These are phyloP conservation scores for Isoetes taiwanensis DNA, from an alignment of 75 land plant species.

Conservation along the genomic window DNA sequence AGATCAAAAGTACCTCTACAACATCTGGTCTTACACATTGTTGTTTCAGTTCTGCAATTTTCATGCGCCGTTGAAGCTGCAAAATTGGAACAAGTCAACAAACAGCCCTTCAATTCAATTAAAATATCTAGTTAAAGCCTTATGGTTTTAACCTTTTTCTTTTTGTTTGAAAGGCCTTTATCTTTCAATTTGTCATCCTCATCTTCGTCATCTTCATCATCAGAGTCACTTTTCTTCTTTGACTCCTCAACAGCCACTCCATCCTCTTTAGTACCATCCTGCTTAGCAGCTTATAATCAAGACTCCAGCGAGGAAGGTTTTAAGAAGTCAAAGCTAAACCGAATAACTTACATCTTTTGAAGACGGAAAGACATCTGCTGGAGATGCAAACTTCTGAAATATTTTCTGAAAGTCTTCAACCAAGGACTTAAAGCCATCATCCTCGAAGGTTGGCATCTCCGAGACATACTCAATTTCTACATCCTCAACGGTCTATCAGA, in stretches of 20 bases:
- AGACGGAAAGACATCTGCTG: constrained; percentile 18
- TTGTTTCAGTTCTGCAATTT: constrained; percentile 92
- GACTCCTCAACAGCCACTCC: constrained; percentile 23
- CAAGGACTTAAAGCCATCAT: constrained; percentile 14
- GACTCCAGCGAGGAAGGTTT: neutral
- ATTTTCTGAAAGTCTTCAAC: constrained; percentile 57
- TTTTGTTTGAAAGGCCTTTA: constrained; percentile 84
- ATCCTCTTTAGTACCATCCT: constrained; percentile 46
- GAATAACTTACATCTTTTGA: constrained; percentile 23
- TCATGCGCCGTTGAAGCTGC: constrained; percentile 88
- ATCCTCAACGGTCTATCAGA: constrained; percentile 26
- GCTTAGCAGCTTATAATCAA: constrained; percentile 15
- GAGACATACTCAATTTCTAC: constrained; percentile 71
- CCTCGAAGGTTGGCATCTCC: constrained; percentile 55
- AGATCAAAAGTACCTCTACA: constrained; percentile 51
- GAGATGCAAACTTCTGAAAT: constrained; percentile 56
- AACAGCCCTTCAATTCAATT: neutral
- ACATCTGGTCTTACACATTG: constrained; percentile 92
- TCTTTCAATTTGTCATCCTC: constrained; percentile 63
- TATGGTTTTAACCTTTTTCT: constrained; percentile 60
- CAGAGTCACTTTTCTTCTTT: constrained; percentile 43
- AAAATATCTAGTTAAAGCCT: neutral
- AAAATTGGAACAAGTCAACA: constrained; percentile 3
- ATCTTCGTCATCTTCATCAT: constrained; percentile 66
- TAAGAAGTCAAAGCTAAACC: neutral